Evolutionary conservation across 202 grass and related monocot species (phyloP).

Genomic region (Elaeis oleifera): DNA sequence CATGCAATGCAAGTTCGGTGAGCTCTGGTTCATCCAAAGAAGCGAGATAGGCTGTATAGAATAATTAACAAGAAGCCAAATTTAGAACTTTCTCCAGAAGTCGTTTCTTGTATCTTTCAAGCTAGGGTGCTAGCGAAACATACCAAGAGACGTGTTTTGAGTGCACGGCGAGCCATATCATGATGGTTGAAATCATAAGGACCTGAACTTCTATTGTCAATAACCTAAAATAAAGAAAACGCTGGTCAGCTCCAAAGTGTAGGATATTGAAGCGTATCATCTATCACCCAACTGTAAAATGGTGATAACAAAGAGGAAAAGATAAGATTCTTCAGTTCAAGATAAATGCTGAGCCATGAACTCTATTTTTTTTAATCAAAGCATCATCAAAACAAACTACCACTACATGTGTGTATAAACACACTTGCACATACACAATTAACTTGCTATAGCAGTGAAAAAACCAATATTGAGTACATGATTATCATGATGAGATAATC

Average conservation of each 20-base stretch:
- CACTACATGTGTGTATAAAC: too few relatives aligned
- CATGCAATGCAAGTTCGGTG: constrained; percentile 59
- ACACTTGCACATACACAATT: too few relatives aligned
- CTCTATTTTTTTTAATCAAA: too few relatives aligned
- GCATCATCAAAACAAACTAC: too few relatives aligned
- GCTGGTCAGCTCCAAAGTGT: constrained; percentile 5
- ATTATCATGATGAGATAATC: too few relatives aligned
- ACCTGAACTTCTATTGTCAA: constrained; percentile 60
- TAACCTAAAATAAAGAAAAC: constrained; percentile 32
- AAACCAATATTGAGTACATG: too few relatives aligned
- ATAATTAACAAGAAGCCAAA: constrained; percentile 29
- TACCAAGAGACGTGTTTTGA: constrained; percentile 93
- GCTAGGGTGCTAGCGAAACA: constrained; percentile 4
- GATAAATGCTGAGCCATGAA: too few relatives aligned
- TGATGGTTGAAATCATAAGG: constrained; percentile 75
- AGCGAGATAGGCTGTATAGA: constrained; percentile 66
- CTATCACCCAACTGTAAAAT: too few relatives aligned
- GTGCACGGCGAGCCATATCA: constrained; percentile 58
- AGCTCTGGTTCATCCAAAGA: constrained; percentile 61
- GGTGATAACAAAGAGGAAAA: neutral
- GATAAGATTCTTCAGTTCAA: neutral
- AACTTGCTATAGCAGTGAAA: too few relatives aligned
- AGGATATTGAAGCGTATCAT: neutral
- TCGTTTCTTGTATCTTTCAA: constrained; percentile 8
- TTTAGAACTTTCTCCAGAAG: neutral